phyloP scores from a whole-genome alignment of 2,329 filamentous ascomycete genomes.

The Cladorrhinum sp. region DNA sequence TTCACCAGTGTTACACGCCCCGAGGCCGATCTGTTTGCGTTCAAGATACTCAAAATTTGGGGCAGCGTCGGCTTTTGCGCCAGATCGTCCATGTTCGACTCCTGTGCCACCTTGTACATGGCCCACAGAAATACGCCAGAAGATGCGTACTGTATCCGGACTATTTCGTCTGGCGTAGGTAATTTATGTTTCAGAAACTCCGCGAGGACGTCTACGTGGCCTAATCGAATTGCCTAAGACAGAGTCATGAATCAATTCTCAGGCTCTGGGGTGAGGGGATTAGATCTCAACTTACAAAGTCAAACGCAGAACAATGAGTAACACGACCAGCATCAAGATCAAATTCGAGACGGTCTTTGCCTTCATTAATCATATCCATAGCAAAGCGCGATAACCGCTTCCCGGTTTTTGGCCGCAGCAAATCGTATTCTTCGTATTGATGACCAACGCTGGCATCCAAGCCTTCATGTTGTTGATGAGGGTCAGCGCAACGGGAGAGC shows the following conservation, averaged over 20 bases:
- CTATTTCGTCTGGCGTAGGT: not conserved
- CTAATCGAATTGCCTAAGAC: not conserved
- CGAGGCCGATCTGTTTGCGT: no score
- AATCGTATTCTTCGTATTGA: not conserved
- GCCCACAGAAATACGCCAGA: not conserved
- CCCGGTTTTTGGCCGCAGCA: not conserved
- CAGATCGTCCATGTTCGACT: not conserved
- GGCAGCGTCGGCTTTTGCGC: not conserved
- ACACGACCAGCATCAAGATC: not conserved
- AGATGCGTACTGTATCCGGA: not conserved
- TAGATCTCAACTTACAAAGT: not conserved
- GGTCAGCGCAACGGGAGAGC: not conserved
- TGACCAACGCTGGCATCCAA: not conserved
- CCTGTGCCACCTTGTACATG: not conserved
- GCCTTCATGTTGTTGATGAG: not conserved
- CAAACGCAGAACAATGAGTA: not conserved
- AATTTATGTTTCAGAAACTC: not conserved
- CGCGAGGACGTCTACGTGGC: not conserved
- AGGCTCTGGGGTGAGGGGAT: not conserved
- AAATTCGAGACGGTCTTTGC: not conserved
- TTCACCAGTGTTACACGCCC: not conserved
- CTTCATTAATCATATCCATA: not conserved
- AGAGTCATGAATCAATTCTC: not conserved
- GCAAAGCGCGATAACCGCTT: not conserved
- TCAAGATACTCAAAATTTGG: not conserved